Percentiles rank a stretch among this genome's conserved stretches.
These are phyloP conservation scores for Apophysomyces ossiformis DNA, from an alignment of 371 early-diverging fungal species.

Conservation along the genomic window DNA sequence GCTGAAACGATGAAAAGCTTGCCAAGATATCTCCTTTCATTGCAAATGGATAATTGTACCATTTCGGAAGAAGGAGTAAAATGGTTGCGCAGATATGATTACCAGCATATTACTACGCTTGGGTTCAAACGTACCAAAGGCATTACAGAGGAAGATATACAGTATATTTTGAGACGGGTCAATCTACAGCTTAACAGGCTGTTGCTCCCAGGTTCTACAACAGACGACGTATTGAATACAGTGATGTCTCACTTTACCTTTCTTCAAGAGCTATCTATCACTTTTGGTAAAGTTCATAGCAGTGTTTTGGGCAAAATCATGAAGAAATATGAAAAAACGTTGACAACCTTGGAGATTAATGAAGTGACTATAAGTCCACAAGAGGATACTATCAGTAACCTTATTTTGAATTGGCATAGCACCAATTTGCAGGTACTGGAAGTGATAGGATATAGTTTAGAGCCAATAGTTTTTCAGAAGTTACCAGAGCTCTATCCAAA, in stretches of 20 bases:
- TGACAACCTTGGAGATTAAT: neutral
- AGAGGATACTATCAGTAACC: neutral
- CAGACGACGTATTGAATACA: neutral
- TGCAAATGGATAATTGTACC: neutral
- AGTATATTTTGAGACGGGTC: neutral
- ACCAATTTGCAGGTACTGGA: neutral
- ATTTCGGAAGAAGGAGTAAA: neutral
- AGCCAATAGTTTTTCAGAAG: neutral
- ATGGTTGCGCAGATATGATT: neutral
- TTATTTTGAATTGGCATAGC: neutral
- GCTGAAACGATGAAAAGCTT: neutral
- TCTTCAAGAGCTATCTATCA: neutral
- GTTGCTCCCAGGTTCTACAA: neutral
- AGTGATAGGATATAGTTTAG: neutral
- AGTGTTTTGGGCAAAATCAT: neutral
- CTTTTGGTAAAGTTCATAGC: neutral
- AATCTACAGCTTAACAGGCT: neutral
- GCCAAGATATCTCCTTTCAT: neutral
- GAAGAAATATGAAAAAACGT: neutral
- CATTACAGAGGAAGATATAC: neutral
- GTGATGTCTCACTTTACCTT: neutral
- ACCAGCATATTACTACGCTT: neutral
- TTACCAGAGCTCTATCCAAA: neutral
- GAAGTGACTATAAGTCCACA: neutral
- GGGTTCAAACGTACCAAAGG: neutral